Conservation (phyloP, 495 filamentous ascomycete species). For the Barbatosphaeria neglecta region DNA sequence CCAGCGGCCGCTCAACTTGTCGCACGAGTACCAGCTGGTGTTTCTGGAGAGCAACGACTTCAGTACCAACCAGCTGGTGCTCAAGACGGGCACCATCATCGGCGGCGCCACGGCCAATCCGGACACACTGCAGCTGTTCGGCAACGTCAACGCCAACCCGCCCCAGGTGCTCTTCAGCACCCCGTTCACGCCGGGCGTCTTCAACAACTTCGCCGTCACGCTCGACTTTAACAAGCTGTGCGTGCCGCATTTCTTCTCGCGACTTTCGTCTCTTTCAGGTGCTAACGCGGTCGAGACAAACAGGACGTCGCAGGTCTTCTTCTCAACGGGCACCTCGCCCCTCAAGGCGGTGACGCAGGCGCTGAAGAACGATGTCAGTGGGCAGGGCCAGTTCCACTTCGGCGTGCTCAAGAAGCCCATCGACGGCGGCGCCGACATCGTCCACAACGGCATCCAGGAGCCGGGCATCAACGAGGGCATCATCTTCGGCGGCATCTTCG, state of each 20-base stretch:
- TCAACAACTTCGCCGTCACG: slow-evolving; percentile 37
- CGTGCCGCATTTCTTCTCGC: neutral
- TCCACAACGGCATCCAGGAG: slow-evolving; percentile 28
- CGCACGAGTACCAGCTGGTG: slow-evolving; percentile 38
- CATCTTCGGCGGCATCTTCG: slow-evolving; percentile 35
- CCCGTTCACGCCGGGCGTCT: slow-evolving; percentile 21
- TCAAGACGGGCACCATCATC: slow-evolving; percentile 37
- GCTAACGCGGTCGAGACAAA: neutral
- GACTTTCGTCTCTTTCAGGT: neutral
- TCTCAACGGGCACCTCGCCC: slow-evolving; percentile 18
- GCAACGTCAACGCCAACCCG: slow-evolving; percentile 20
- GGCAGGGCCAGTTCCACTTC: slow-evolving; percentile 37
- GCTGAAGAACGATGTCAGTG: slow-evolving; percentile 26
- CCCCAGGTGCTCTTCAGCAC: slow-evolving; percentile 26
- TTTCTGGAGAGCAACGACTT: slow-evolving; percentile 38
- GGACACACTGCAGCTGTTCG: slow-evolving; percentile 25
- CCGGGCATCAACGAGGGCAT: slow-evolving; percentile 31
- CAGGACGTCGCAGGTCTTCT: slow-evolving; percentile 30
- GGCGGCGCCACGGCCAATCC: slow-evolving; percentile 19
- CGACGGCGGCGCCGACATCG: slow-evolving; percentile 20
- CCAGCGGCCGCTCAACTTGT: slow-evolving; percentile 28
- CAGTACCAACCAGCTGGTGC: slow-evolving; percentile 34
- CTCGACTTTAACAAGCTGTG: slow-evolving; percentile 31
- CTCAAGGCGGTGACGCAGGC: slow-evolving; percentile 22
- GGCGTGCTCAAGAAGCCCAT: slow-evolving; percentile 34